Percentiles rank a stretch among this genome's conserved stretches.
These are phyloP conservation scores for Phytophthora melonis DNA, from an alignment of 352 stramenopile genomes.

Conservation along the genomic window DNA sequence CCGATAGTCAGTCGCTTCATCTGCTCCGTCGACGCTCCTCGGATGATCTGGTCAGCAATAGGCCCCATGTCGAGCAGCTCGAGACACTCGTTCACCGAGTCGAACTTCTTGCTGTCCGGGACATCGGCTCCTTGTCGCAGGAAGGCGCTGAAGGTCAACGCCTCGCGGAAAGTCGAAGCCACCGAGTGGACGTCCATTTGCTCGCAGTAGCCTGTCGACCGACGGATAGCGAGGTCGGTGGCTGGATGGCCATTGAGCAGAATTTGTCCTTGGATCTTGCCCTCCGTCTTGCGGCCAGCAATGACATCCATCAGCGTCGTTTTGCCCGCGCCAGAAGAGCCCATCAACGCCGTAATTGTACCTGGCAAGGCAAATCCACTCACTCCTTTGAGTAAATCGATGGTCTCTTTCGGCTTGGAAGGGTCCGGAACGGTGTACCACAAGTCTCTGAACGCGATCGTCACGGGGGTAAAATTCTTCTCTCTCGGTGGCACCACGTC, in stretches of 20 bases:
- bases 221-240: slow-evolving; percentile 49
- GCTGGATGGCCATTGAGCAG: slow-evolving; percentile 88
- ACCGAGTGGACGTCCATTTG: slow-evolving; percentile 23
- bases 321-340: slow-evolving; percentile 29
- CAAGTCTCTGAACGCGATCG: slow-evolving; percentile 57
- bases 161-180: slow-evolving; percentile 47
- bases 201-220: slow-evolving; percentile 32
- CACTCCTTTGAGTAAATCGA: slow-evolving; percentile 63
- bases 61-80: slow-evolving; percentile 46
- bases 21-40: slow-evolving; percentile 53
- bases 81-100: slow-evolving; percentile 50
- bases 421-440: slow-evolving; percentile 55
- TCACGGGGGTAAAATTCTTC: slow-evolving; percentile 46
- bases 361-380: slow-evolving; percentile 30
- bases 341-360: slow-evolving; percentile 40
- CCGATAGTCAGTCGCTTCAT: slow-evolving; percentile 72
- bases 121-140: slow-evolving; percentile 55
- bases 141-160: slow-evolving; percentile 86
- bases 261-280: slow-evolving; percentile 83
- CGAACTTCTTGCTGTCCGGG: slow-evolving; percentile 42
- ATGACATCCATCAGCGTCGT: slow-evolving; percentile 39
- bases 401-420: slow-evolving; percentile 35
- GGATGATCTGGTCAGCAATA: slow-evolving; percentile 58
- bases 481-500: slow-evolving; percentile 10
- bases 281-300: slow-evolving; percentile 87